These are phyloP conservation scores for Fonsecaea multimorphosa DNA, from an alignment of 2,329 filamentous ascomycete genomes.

Conservation along the genomic window DNA sequence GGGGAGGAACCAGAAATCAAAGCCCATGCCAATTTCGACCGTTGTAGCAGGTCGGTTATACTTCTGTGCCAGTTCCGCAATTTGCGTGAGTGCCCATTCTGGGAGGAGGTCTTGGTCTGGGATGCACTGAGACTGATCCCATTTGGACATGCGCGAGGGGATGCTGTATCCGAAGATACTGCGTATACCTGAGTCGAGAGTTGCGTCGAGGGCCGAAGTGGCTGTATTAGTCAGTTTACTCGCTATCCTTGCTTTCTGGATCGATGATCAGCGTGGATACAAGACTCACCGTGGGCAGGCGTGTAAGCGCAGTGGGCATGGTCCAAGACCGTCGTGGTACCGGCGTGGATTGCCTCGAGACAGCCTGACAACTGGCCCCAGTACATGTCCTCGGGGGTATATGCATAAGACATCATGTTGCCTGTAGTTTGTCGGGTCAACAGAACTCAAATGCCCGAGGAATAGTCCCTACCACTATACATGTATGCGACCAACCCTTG, in stretches of 20 bases:
- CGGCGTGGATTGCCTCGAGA: conserved; percentile 33
- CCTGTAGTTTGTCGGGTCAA: conserved; percentile 39
- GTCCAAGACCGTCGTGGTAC: conserved; percentile 42
- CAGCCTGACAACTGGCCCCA: conserved; percentile 44
- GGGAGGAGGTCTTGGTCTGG: conserved; percentile 35
- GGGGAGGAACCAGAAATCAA: conserved; percentile 42
- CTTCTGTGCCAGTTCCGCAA: conserved; percentile 33
- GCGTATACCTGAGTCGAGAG: conserved; percentile 42
- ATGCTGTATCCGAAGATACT: conserved; percentile 42
- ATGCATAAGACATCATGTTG: conserved; percentile 47
- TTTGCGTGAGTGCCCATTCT: conserved; percentile 40
- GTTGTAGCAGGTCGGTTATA: conserved; percentile 31
- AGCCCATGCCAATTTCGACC: conserved; percentile 42
- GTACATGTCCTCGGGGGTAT: conserved; percentile 51
- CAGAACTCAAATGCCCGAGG: background rate
- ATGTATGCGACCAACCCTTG: conserved; percentile 51
- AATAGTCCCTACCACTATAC: conserved; percentile 43
- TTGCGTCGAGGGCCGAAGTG: conserved; percentile 40
- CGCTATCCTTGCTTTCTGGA: background rate
- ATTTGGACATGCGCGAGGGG: conserved; percentile 36
- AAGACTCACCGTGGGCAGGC: conserved; percentile 42
- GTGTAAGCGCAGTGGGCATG: conserved; percentile 44
- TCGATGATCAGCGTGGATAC: background rate
- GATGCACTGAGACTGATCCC: conserved; percentile 36
- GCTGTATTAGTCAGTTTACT: conserved; percentile 29